These are phyloP conservation scores for Fusarium compactum DNA, from an alignment of 2,329 filamentous ascomycete genomes.

Conservation along the genomic window DNA sequence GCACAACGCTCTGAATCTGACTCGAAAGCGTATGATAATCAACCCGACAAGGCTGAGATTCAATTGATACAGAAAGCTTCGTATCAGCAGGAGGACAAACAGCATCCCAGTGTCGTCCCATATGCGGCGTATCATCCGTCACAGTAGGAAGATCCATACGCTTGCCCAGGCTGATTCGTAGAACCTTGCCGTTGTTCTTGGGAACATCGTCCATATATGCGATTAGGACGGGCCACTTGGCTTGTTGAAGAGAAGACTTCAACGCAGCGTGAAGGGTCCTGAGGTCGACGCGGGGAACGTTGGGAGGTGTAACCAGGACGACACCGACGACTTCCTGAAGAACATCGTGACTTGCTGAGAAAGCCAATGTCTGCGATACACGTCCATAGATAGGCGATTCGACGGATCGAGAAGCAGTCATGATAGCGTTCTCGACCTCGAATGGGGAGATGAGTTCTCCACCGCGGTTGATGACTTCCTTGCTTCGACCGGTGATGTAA, in stretches of 20 bases:
- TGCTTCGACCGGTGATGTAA: constrained; percentile 21
- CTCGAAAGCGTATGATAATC: background rate
- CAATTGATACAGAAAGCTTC: background rate
- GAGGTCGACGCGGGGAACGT: background rate
- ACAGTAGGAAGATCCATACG: background rate
- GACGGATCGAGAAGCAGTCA: constrained; percentile 2
- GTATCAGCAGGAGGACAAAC: constrained; percentile 1
- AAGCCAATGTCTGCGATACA: background rate
- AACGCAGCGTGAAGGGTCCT: background rate
- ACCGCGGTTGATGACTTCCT: constrained; percentile 10
- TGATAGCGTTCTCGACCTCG: constrained; percentile 19
- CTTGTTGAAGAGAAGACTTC: constrained; percentile 12
- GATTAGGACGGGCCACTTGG: constrained; percentile 12
- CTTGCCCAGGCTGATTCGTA: constrained; percentile 4
- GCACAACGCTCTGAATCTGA: accelerated
- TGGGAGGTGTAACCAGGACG: background rate
- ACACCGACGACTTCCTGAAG: constrained; percentile 3
- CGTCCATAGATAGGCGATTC: background rate
- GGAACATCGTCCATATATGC: constrained; percentile 7
- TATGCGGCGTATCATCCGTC: background rate
- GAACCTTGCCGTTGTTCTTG: constrained; percentile 20
- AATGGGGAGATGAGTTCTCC: constrained; percentile 12
- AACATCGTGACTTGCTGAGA: constrained; percentile 1
- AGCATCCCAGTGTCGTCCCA: background rate
- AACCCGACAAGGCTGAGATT: background rate